Evolutionary conservation across 768 basidiomycete species (phyloP).

Genomic region (Amanita pallidorosea): DNA sequence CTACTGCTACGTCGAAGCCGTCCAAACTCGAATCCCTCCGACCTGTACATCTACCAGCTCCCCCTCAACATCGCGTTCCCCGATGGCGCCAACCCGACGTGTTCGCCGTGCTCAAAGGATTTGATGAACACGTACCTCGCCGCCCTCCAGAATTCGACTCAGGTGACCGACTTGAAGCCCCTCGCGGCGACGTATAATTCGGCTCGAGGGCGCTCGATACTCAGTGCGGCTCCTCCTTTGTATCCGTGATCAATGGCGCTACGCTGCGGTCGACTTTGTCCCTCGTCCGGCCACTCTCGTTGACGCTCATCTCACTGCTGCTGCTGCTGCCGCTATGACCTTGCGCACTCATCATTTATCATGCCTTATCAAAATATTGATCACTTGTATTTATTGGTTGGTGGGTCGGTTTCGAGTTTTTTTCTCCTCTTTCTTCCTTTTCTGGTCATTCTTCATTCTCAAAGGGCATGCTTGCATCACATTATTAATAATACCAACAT

Average conservation of each 20-base stretch:
- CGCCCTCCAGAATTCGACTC: conserved; percentile 24
- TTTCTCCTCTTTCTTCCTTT: background rate
- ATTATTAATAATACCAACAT: background rate
- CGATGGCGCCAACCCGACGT: conserved; percentile 36
- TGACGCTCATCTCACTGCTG: background rate
- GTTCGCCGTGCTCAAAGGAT: conserved; percentile 53
- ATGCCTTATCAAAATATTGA: background rate
- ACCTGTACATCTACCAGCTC: conserved; percentile 64
- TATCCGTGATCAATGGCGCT: background rate
- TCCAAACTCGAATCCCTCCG: conserved; percentile 44
- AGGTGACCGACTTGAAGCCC: conserved; percentile 8
- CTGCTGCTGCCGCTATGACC: background rate
- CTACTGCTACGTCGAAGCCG: conserved; percentile 70
- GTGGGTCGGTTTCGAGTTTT: background rate
- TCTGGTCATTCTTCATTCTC: background rate
- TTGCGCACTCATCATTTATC: background rate
- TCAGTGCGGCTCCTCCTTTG: background rate
- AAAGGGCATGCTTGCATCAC: background rate
- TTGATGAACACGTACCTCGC: conserved; percentile 44
- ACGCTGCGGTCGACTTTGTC: background rate
- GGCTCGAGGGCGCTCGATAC: background rate
- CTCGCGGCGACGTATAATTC: conserved; percentile 1
- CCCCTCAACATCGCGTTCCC: conserved; percentile 50
- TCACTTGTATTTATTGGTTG: background rate
- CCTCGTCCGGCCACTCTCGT: background rate